Base-by-base conservation (phyloP, 1,139 yeast species). In the Kurtzmaniella quercitrusa region DNA sequence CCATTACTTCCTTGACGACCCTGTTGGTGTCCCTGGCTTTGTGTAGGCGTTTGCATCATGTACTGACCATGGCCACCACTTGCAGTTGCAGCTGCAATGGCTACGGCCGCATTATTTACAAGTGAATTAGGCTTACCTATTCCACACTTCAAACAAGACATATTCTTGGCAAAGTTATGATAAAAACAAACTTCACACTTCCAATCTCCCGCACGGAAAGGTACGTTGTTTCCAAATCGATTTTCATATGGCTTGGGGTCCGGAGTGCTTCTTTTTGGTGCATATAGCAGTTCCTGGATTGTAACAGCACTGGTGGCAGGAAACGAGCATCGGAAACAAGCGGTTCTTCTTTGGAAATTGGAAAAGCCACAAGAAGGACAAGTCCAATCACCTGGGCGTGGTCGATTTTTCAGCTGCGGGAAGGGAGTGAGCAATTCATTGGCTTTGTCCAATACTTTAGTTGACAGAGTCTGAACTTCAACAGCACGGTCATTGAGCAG, bases 161-260 rank as follows among this genome's bases (percentile, higher is more conserved):
- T 71, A 60, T 91, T 91, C 56, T 91, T 89, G 6, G 97, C 97
- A 73, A 91, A 91, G 60, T 91, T 91, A 63, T 91, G 97, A 60
- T 89, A 91, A 39, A 81, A 76, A 60, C 97, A 91, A 30, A 79
- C 74, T 43, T 85, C 94, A 68, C 97, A 89, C 61, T 88, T 89
- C 97, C 97, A 91, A 63, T 91, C 98, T 38, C 98, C 97, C 2
- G 97, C 97, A 55, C 97, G 78, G 63, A 91, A 91, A 14, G 97
- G 97, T 11, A 89, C 95, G 48, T 76, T 69, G 38, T 57, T 63
- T 30, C 59, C 59, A 45, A 61, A 61, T 39, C 59, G 61, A 3
- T 54, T 20, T 12, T 34, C 37, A 9, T 34, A 19, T 4, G 37
- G 23, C 47, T 18, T 45, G 47, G 30, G 37, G 16, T 15, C 40